Evolutionary conservation across 495 filamentous ascomycete genomes (phyloP), one percentile per base, ranked within the genome.

Genomic region (Podospora sp.): DNA sequence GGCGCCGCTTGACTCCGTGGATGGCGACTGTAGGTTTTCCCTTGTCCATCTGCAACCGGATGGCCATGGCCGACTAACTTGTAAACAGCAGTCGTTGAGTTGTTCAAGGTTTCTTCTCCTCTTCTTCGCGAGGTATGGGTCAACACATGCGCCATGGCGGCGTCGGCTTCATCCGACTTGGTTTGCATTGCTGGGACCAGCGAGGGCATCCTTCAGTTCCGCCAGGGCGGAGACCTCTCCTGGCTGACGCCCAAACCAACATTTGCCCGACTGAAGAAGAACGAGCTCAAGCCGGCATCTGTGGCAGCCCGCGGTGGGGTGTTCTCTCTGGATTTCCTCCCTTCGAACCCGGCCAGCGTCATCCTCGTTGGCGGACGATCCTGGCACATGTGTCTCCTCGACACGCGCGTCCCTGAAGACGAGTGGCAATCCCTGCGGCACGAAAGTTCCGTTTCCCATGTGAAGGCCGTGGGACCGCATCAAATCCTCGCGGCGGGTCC

Each of bases 401-500:
- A 84, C 57, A 67, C 70, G 27, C 78, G 81, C 36, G 33, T 50
- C 0, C 58, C 60, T 14, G 20, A n/a, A 6, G 16, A 36, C 11
- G 50, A 53, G 73, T 76, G 78, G 70, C 69, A 29, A 46, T 16
- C 60, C 1, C 77, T 77, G 51, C 22, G 29, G 1, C 75, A 75
- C 69, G 16, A n/a, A 20, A 71, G 66, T 49, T 67, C 71, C 51
- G 67, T 79, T 18, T 71, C 79, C 0, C 77, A 82, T 55, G 61
- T 81, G 21, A 69, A 66, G 18, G 65, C 73, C 12, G 51, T 81
- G 18, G 67, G 68, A 20, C 66, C 62, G 22, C 60, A 80, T 69
- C 72, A 76, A 29, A 66, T 82, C 18, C 69, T 84, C 0, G 82
- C 73, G 0, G 72, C 81, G 0, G 80, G 82, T 0, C 68, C 81